Evolutionary conservation across 495 filamentous ascomycete genomes (phyloP).

Genomic region (Pseudotulostoma volvatum): DNA sequence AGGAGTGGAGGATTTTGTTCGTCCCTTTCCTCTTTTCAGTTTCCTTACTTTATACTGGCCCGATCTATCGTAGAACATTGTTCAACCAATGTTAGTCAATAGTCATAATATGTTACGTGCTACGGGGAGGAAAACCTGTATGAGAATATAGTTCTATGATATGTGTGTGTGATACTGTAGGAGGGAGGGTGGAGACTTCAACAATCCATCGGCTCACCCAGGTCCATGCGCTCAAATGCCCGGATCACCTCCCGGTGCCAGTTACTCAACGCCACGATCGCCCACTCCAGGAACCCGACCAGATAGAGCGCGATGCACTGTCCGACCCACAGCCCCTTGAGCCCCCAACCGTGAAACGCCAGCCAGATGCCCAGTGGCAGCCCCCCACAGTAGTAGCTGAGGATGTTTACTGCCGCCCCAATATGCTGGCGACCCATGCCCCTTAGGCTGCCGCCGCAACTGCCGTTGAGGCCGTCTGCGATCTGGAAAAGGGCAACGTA

Average conservation of each 20-base stretch:
- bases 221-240: conserved; percentile 64
- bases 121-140: too few species aligned
- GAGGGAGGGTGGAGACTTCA: too few species aligned
- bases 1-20: too few species aligned
- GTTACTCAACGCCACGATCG: conserved; percentile 58
- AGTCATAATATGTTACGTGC: too few species aligned
- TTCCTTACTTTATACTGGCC: too few species aligned
- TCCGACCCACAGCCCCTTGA: conserved; percentile 72
- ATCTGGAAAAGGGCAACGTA: conserved; percentile 92
- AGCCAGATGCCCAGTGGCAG: conserved; percentile 72
- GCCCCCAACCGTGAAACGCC: conserved; percentile 80
- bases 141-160: too few species aligned
- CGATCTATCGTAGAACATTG: too few species aligned
- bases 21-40: too few species aligned
- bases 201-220: too few species aligned
- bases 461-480: conserved; percentile 74
- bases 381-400: conserved; percentile 81
- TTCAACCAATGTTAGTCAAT: too few species aligned
- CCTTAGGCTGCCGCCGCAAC: conserved; percentile 65
- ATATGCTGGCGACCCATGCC: conserved; percentile 85
- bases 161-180: too few species aligned
- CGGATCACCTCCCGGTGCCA: conserved; percentile 65
- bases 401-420: conserved; percentile 71
- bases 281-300: conserved; percentile 67
- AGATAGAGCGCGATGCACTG: conserved; percentile 82